Base-by-base conservation (phyloP, 305 asterid species). In the Ajuga reptans region DNA sequence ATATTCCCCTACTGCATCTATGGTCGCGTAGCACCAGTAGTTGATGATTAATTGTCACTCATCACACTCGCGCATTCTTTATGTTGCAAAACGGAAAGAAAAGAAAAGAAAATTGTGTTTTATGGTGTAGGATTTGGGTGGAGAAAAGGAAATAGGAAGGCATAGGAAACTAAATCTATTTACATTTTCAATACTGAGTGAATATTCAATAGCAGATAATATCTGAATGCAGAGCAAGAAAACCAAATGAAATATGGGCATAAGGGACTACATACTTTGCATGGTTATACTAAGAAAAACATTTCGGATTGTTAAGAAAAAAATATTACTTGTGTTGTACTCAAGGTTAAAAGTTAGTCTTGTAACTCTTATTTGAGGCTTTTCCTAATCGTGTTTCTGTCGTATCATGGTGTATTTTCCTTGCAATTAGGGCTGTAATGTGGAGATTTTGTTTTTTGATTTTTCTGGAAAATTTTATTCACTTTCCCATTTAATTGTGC, bases 1-100 rank as follows among this genome's bases (percentile, higher is more conserved):
- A 54, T 8, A 15, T 60, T 15, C 34, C 31, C n/a, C 12, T 15
- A 37, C 8, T 49, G 39, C 49, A 15, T 56, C 51, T 46, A 2
- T 29, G 2, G 27, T 21, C 15, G 43, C 50, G 33, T 31, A 36
- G 16, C 42, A 39, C 64, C 21, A 39, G 63, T 24, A 71, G 34
- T 52, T 69, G 72, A 65, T 52, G 64, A 36, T 64, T 59, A 24
- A 10, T 59, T 41, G 11, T 36, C 49, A 21, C 46, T 5, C 45
- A 31, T 16, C 9, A 52, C 53, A 2, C 27, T 21, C 27, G 11
- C n/a, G 37, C 42, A 43, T 46, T 15, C 33, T 21, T 21, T 27
- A 46, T 49, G 57, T 58, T 57, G 53, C 58, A 6, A 51, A 36
- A 15, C 0, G n/a, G n/a, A n/a, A 9, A 14, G 7, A 1, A 58